These are phyloP conservation scores for Daldinia caldariorum DNA, from an alignment of 495 filamentous ascomycete genomes.

Conservation along the genomic window DNA sequence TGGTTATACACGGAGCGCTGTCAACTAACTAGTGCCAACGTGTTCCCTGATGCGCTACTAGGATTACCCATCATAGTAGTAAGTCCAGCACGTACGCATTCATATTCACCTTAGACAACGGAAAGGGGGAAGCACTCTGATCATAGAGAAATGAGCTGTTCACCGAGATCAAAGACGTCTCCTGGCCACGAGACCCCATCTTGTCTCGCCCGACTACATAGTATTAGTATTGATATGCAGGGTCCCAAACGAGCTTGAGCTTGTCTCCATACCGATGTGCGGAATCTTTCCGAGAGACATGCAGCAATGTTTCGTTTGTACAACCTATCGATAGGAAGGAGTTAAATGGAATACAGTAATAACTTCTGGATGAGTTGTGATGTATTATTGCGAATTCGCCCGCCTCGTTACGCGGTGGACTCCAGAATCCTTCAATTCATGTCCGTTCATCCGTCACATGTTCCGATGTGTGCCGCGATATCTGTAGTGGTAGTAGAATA, in stretches of 20 bases:
- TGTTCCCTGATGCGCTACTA: conserved; percentile 2
- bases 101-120: conserved; percentile 5
- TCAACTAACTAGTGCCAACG: background rate
- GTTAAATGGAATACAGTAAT: conserved; percentile 13
- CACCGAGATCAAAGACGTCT: conserved; percentile 7
- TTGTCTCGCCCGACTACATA: conserved; percentile 28
- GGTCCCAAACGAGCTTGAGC: conserved; percentile 7
- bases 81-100: background rate
- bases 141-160: conserved; percentile 1
- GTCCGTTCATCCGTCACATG: conserved; percentile 25
- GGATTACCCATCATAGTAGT: background rate
- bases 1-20: background rate
- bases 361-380: background rate
- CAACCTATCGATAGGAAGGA: conserved; percentile 8
- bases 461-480: conserved; percentile 11
- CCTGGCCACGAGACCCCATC: conserved; percentile 7
- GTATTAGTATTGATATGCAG: conserved; percentile 17
- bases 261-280: conserved; percentile 7
- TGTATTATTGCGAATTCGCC: conserved; percentile 8
- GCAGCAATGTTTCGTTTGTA: conserved; percentile 23
- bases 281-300: conserved; percentile 34
- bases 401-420: background rate
- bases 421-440: conserved; percentile 31
- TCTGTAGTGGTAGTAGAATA: conserved; percentile 14
- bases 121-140: conserved; percentile 2